Evolutionary conservation across 352 stramenopile genomes (phyloP).

Genomic region (Globisporangium apiculatum): DNA sequence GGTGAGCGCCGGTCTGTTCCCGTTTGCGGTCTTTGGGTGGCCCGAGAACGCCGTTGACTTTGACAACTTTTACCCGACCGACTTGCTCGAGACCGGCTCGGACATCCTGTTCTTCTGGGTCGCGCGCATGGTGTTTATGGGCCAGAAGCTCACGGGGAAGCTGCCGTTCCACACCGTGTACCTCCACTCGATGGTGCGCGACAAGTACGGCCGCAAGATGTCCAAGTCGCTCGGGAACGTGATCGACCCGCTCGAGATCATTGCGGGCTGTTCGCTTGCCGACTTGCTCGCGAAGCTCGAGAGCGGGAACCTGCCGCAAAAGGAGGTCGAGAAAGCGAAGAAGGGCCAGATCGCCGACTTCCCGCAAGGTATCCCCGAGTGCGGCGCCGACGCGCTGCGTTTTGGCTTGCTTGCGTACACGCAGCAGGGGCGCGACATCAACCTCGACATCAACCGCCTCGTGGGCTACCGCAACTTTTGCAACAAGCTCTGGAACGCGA

Average conservation of each 20-base stretch:
- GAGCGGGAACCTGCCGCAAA: slow-evolving; percentile 94
- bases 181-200: slow-evolving; percentile 97
- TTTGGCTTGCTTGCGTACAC: slow-evolving; percentile 97
- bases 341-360: slow-evolving; percentile 97
- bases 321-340: slow-evolving; percentile 97
- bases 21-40: slow-evolving; percentile 86
- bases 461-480: slow-evolving; percentile 99
- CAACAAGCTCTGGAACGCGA: slow-evolving; percentile 99
- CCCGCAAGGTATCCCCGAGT: slow-evolving; percentile 98
- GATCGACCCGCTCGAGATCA: slow-evolving; percentile 97
- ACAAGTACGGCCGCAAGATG: slow-evolving; percentile 99
- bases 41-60: slow-evolving; percentile 61
- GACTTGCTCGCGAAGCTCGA: slow-evolving; percentile 94
- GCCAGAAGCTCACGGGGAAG: slow-evolving; percentile 95
- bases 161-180: slow-evolving; percentile 97
- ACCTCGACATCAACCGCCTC: slow-evolving; percentile 98
- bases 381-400: slow-evolving; percentile 96
- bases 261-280: slow-evolving; percentile 93
- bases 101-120: slow-evolving; percentile 99
- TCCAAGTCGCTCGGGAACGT: slow-evolving; percentile 99
- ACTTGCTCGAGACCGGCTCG: slow-evolving; percentile 98
- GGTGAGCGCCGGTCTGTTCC: slow-evolving; percentile 98
- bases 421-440: slow-evolving; percentile 95
- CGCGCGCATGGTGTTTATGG: slow-evolving; percentile 95
- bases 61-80: slow-evolving; percentile 93